These are phyloP conservation scores for Scytalidium lignicola DNA, from an alignment of 2,329 filamentous ascomycete genomes.

Conservation along the genomic window DNA sequence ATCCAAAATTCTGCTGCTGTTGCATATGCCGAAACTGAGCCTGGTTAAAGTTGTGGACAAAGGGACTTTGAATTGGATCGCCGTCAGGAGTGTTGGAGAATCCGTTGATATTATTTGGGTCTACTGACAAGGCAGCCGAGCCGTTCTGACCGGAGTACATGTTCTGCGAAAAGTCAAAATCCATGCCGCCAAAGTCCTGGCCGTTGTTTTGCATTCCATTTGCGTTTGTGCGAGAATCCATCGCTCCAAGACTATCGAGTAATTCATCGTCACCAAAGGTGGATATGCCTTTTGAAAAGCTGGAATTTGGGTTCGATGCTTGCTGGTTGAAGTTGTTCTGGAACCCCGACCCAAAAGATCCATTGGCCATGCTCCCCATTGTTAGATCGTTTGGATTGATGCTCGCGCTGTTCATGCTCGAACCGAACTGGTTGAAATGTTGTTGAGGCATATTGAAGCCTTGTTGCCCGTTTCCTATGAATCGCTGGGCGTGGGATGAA, in stretches of 20 bases:
- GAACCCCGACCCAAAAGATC: constrained; percentile 50
- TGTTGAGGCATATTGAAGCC: constrained; percentile 41
- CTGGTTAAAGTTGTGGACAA: constrained; percentile 72
- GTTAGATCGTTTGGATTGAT: constrained; percentile 84
- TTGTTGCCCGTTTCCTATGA: constrained; percentile 24
- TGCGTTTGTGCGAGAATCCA: constrained; percentile 30
- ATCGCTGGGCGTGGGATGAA: constrained; percentile 25
- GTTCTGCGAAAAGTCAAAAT: constrained; percentile 52
- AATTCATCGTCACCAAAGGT: constrained; percentile 86
- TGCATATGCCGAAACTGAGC: constrained; percentile 69
- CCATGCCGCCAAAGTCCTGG: constrained; percentile 50
- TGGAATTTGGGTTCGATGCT: constrained; percentile 53
- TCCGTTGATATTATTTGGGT: constrained; percentile 65
- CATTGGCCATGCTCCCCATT: constrained; percentile 52
- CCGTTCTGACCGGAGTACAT: constrained; percentile 52
- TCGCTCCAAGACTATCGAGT: constrained; percentile 63
- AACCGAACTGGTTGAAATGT: constrained; percentile 30
- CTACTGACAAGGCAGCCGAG: constrained; percentile 52
- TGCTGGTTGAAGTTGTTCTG: constrained; percentile 47
- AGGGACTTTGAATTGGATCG: constrained; percentile 87
- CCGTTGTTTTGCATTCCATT: constrained; percentile 46
- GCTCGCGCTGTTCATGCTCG: constrained; percentile 38
- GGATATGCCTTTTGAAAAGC: constrained; percentile 72
- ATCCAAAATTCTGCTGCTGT: constrained; percentile 46
- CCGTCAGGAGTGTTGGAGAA: constrained; percentile 92